phyloP scores from a whole-genome alignment of 441 rosid genomes.

The Erysimum cheiri region DNA sequence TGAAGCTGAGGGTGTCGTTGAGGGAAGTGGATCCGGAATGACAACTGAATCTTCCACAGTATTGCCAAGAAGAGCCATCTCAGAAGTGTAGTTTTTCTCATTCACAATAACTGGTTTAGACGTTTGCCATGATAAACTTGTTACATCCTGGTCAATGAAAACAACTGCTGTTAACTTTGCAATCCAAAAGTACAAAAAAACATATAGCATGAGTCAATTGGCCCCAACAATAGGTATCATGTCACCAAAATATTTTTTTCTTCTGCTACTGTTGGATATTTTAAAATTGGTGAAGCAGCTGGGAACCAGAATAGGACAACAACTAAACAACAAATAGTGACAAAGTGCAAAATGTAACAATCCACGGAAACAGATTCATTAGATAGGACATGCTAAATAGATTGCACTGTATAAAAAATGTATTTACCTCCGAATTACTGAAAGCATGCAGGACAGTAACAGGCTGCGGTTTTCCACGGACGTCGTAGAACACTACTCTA shows the following conservation, averaged over 20 bases:
- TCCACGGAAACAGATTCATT: not conserved
- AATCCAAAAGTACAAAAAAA: conserved; percentile 9
- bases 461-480: conserved; percentile 93
- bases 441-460: conserved; percentile 88
- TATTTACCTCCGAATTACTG: conserved; percentile 82
- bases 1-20: conserved; percentile 63
- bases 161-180: conserved; percentile 29
- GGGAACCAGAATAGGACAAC: conserved; percentile 10
- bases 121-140: conserved; percentile 98
- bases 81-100: conserved; percentile 75
- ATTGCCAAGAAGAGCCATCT: conserved; percentile 93
- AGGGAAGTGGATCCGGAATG: conserved; percentile 98
- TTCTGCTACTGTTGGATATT: conserved; percentile 10
- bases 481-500: conserved; percentile 87
- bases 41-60: conserved; percentile 84
- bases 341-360: conserved; percentile 7
- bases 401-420: conserved; percentile 29
- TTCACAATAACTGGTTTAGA: conserved; percentile 83
- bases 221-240: conserved; percentile 20
- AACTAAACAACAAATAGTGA: conserved; percentile 19
- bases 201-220: conserved; percentile 6
- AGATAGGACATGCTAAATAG: conserved; percentile 14
- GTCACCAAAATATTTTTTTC: not conserved
- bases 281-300: conserved; percentile 5
- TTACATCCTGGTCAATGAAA: conserved; percentile 71